Percentiles rank a stretch among this genome's conserved stretches.
Evolutionary conservation across 2,329 filamentous ascomycete species (phyloP).

Genomic region (Triangularia setosa): DNA sequence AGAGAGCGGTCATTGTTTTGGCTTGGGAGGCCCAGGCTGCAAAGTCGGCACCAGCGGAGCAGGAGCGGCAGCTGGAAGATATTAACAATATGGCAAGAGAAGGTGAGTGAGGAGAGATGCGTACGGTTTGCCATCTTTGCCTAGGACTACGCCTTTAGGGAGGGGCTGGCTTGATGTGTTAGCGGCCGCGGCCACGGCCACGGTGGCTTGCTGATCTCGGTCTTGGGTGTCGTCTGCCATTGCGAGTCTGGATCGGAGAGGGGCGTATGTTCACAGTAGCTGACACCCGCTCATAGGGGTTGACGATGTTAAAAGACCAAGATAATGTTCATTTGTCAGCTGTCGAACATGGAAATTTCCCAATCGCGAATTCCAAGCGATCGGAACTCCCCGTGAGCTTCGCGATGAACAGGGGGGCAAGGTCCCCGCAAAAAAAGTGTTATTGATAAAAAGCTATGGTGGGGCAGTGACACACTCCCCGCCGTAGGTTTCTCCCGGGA

Average conservation of each 20-base stretch:
- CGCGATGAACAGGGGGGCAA: slow-evolving; percentile 4
- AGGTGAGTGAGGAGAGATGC: slow-evolving; percentile 32
- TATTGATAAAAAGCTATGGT: slow-evolving; percentile 33
- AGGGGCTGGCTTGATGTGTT: slow-evolving; percentile 34
- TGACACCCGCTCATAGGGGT: neutral
- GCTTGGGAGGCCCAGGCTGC: slow-evolving; percentile 55
- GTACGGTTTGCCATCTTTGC: slow-evolving; percentile 81
- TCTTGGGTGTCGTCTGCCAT: slow-evolving; percentile 40
- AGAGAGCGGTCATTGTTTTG: slow-evolving; percentile 34
- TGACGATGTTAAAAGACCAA: neutral
- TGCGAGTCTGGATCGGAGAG: slow-evolving; percentile 8
- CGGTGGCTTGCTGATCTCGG: neutral
- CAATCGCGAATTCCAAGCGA: neutral
- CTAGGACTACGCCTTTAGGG: slow-evolving; percentile 69
- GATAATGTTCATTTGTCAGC: neutral
- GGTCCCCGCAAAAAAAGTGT: slow-evolving; percentile 5
- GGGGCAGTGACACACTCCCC: slow-evolving; percentile 1
- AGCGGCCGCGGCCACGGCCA: neutral
- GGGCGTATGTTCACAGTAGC: neutral
- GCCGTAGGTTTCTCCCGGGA: neutral
- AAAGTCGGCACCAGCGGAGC: slow-evolving; percentile 62
- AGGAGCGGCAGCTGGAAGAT: slow-evolving; percentile 61
- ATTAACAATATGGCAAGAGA: neutral
- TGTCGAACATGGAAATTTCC: neutral
- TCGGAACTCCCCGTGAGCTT: neutral